Evolutionary conservation across 371 early-diverging fungal species (phyloP).

Genomic region (Circinella umbellata): DNA sequence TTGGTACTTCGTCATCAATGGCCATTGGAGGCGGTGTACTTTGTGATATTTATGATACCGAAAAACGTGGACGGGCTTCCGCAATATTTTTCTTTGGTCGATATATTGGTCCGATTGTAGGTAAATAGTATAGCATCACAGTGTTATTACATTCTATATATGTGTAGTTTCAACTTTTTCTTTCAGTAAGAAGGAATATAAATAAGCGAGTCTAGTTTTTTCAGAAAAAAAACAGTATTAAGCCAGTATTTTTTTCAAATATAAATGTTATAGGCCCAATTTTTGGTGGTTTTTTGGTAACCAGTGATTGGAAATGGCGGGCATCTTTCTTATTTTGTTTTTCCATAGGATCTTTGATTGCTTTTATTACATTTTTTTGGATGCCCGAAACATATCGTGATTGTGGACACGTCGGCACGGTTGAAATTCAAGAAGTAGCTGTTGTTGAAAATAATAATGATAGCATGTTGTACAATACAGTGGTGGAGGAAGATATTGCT

Average conservation of each 20-base stretch:
- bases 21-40: constrained; percentile 19
- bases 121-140: constrained; percentile 5
- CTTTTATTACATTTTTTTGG: too few relatives aligned
- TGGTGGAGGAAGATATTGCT: background rate
- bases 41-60: constrained; percentile 25
- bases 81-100: constrained; percentile 53
- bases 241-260: too few relatives aligned
- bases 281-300: too few relatives aligned
- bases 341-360: too few relatives aligned
- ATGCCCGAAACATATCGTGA: background rate
- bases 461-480: background rate
- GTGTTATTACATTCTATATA: too few relatives aligned
- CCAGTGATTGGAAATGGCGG: too few relatives aligned
- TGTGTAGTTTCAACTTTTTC: too few relatives aligned
- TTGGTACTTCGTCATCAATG: constrained; percentile 50
- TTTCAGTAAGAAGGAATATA: too few relatives aligned
- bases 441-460: background rate
- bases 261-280: too few relatives aligned
- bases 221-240: too few relatives aligned
- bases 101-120: constrained; percentile 50
- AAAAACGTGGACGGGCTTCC: constrained; percentile 34
- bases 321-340: too few relatives aligned
- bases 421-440: background rate
- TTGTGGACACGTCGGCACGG: background rate
- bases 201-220: too few relatives aligned